Conservation (phyloP, 1,284 basidiomycete genomes). For the Papiliotrema laurentii region DNA sequence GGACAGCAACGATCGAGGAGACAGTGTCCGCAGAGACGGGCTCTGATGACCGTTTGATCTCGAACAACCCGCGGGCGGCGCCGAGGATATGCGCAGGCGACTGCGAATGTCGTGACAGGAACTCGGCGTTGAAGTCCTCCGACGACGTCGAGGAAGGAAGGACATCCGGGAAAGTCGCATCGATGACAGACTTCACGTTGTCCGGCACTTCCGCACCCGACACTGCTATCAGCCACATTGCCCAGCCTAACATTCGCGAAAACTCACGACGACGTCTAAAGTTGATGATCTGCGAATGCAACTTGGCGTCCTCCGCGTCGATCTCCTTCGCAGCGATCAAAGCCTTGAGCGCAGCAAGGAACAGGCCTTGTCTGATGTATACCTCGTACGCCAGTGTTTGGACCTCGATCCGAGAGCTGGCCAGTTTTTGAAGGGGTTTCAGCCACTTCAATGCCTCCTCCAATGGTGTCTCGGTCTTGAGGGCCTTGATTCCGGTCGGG, state of each 20-base stretch:
- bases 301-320: conserved; percentile 58
- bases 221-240: conserved; percentile 7
- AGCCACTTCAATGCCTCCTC: conserved; percentile 72
- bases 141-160: conserved; percentile 58
- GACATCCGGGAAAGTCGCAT: conserved; percentile 51
- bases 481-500: conserved; percentile 69
- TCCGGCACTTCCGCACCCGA: conserved; percentile 38
- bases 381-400: conserved; percentile 80
- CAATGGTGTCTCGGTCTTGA: conserved; percentile 64
- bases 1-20: conserved; percentile 14
- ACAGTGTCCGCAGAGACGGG: conserved; percentile 4
- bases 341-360: conserved; percentile 70
- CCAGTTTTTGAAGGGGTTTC: conserved; percentile 60
- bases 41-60: conserved; percentile 36
- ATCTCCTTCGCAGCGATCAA: conserved; percentile 60
- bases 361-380: conserved; percentile 74
- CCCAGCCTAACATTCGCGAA: neutral
- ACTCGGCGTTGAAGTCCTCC: conserved; percentile 68
- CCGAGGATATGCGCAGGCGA: conserved; percentile 58
- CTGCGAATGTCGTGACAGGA: conserved; percentile 51
- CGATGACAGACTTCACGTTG: conserved; percentile 40
- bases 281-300: conserved; percentile 68
- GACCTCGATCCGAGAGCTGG: conserved; percentile 58
- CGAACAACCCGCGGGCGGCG: conserved; percentile 58
- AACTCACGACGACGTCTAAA: conserved; percentile 58